These are phyloP conservation scores for Candolleomyces aberdarensis DNA, from an alignment of 768 basidiomycete species.

Conservation along the genomic window DNA sequence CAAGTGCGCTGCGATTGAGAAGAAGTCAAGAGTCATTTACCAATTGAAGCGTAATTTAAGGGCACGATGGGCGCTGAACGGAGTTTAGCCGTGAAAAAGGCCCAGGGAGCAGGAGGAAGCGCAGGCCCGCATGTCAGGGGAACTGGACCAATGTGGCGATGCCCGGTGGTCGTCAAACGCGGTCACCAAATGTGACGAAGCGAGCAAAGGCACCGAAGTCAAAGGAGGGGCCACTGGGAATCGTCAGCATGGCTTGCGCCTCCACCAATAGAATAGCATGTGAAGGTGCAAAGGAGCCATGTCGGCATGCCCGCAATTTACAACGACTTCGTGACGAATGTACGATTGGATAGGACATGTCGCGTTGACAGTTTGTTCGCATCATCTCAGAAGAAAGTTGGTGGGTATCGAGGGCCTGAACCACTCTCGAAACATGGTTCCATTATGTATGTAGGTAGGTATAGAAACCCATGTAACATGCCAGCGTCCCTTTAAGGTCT, in stretches of 20 bases:
- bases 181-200: too few relatives aligned
- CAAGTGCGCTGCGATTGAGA: constrained; percentile 8
- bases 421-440: not conserved
- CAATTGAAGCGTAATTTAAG: constrained; percentile 10
- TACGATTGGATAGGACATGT: too few relatives aligned
- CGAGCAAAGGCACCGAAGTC: too few relatives aligned
- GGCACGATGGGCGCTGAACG: not conserved
- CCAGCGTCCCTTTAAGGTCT: constrained; percentile 2
- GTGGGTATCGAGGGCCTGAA: too few relatives aligned
- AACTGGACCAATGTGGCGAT: not conserved
- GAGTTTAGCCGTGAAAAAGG: constrained; percentile 5
- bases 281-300: not conserved
- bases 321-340: too few relatives aligned
- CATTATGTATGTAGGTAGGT: constrained; percentile 2
- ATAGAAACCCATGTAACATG: not conserved
- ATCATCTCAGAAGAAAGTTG: too few relatives aligned
- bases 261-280: not conserved
- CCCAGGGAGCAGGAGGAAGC: not conserved
- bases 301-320: not conserved
- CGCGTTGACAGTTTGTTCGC: too few relatives aligned
- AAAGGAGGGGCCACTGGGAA: not conserved
- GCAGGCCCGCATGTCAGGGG: constrained; percentile 1
- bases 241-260: not conserved
- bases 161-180: not conserved
- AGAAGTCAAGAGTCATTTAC: constrained; percentile 15